Base-by-base conservation (phyloP, 768 basidiomycete genomes). In the Panaeolus cyanescens region DNA sequence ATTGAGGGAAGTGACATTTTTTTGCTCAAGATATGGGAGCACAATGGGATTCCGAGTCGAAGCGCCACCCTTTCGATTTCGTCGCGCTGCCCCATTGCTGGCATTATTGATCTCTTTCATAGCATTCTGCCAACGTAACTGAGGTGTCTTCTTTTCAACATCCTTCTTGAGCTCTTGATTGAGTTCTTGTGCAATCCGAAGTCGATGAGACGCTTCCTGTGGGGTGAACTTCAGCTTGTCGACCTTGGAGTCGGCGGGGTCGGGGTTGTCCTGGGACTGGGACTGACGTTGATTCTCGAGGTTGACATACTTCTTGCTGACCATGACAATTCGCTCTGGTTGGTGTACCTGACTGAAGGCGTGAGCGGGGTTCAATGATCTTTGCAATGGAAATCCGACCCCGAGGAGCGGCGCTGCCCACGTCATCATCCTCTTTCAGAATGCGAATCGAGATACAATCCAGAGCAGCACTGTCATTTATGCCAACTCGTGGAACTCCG, bases 121-220 rank as follows among this genome's bases (percentile, higher is more conserved):
- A 4, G 19, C 13, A 3, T 20, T 32, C 15, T 55, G 54, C 54
- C 54, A 55, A 10, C 54, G 54, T 28, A 30, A 6, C 28, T 55
- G 54, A 6, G 22, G 53, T 5, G 50, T 54, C 32, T 60, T 60
- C 30, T 60, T 60, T 5, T 17, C 42, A n/a, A 34, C 59, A 2
- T 54, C n/a, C 13, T 54, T 54, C 34, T 55, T 60, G 6, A 60
- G 39, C 17, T 60, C 50, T 2, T 45, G 17, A n/a, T 60, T 60
- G 53, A 37, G 19, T 54, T 60, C 59, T 28, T 60, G 59, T 6
- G 50, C 59, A 54, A 60, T 36, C 4, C 59, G 50, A 7, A 60
- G 54, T 10, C 59, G 59, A 60, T 60, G 59, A 7, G 59, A 15
- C 10, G 59, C 59, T 22, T 60, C 59, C 19, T 60, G 31, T 4